Evolutionary conservation across 2,329 filamentous ascomycete species (phyloP), one percentile per base, ranked within the genome.

Genomic region (Botrytis byssoidea): DNA sequence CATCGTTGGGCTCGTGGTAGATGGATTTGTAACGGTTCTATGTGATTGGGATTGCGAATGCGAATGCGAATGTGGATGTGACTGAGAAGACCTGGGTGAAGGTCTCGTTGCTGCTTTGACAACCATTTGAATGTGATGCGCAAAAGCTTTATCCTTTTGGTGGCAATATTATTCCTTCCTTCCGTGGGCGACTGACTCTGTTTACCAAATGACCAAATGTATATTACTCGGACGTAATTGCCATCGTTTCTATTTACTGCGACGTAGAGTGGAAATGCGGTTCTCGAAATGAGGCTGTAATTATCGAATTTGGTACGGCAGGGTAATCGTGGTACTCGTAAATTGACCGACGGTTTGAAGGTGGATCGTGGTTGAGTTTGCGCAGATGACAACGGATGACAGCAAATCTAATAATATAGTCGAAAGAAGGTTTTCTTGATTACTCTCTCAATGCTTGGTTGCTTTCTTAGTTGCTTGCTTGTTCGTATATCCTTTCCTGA

Each of bases 31-130:
- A 7, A 77, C 70, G 20, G 74, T 59, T 75, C 75, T 74, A 61
- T 76, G 76, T 4, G 76, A 75, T 40, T 79, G 74, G 6, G 79
- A 76, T 37, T 73, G 74, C 8, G 79, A 76, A 42, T 73, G 76
- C 16, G 79, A 76, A 64, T 76, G 75, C 2, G 76, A 76, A 42
- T 73, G 76, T 3, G 76, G 75, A 40, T 79, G 74, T 7, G 79
- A 76, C 37, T 74, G 73, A 1, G 78, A 65, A 55, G 80, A 77
- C 73, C 77, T 76, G 37, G 77, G 76, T 29, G 77, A 77, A 71
- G 80, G 78, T 75, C 80, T 78, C 44, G 78, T 75, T 22, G 77
- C 73, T 35, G 79, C 75, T 75, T 79, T 80, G 35, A 77, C 75
- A 46, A 77, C 76, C 80, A 81, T 81, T 20, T 66, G 77, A 75